Percentiles rank a stretch among this genome's conserved stretches.
These are phyloP conservation scores for Sphagnum magellanicum DNA, from an alignment of 228 moss, liverwort and hornwort genomes.

Conservation along the genomic window DNA sequence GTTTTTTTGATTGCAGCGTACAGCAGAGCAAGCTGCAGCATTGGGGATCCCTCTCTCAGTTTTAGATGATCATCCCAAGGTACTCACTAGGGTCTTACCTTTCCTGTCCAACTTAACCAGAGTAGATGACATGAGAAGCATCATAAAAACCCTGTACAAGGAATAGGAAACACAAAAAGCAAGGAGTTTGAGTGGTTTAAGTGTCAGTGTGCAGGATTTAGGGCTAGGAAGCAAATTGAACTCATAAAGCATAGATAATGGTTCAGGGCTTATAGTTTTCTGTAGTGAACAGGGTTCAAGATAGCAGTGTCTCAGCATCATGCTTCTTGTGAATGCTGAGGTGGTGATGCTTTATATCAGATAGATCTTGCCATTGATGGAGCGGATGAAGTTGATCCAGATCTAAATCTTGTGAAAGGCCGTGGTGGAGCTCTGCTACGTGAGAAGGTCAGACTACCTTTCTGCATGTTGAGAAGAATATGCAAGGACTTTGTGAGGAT, in stretches of 20 bases:
- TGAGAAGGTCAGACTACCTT: constrained; percentile 54
- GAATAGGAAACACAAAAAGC: too few species aligned
- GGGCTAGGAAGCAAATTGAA: too few species aligned
- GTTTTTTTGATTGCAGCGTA: constrained; percentile 42
- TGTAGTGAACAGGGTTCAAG: not conserved
- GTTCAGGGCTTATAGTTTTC: too few species aligned
- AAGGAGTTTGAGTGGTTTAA: too few species aligned
- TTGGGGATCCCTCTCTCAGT: constrained; percentile 91
- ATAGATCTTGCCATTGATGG: constrained; percentile 97
- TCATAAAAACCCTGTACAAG: too few species aligned
- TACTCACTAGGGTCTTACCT: constrained; percentile 9
- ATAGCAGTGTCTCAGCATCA: not conserved
- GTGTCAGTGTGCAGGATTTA: too few species aligned
- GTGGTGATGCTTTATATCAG: constrained; percentile 15
- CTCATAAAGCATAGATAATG: too few species aligned
- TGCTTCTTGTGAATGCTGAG: not conserved
- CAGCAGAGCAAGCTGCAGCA: constrained; percentile 91
- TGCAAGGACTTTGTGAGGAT: too few species aligned
- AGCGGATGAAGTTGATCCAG: constrained; percentile 97
- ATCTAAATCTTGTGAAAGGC: constrained; percentile 96
- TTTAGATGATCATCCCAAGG: constrained; percentile 96
- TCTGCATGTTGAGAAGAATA: not conserved
- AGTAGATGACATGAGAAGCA: too few species aligned
- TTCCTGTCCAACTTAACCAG: too few species aligned
- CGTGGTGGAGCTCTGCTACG: constrained; percentile 97